These are phyloP conservation scores for Coniosporium tulheliwenetii DNA, from an alignment of 2,329 filamentous ascomycete genomes.

Conservation along the genomic window DNA sequence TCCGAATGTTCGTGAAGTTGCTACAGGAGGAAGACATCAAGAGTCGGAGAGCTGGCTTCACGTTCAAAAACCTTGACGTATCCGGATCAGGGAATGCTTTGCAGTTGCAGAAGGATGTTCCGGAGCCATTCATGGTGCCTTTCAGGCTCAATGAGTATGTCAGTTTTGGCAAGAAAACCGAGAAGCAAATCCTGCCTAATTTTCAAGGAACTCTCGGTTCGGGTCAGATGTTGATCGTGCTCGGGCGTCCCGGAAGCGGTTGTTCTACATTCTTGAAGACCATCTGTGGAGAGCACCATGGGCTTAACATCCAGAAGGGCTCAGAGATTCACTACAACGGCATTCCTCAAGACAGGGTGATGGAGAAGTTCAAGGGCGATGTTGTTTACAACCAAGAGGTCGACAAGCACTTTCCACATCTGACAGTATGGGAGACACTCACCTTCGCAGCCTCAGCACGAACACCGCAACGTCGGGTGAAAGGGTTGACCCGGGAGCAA, in stretches of 20 bases:
- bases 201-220: too few species aligned
- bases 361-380: slow-evolving; percentile 31
- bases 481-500: slow-evolving; percentile 23
- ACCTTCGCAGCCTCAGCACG: slow-evolving; percentile 39
- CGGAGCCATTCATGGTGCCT: too few species aligned
- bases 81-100: slow-evolving; percentile 51
- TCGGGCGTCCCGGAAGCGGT: slow-evolving; percentile 37
- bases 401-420: slow-evolving; percentile 38
- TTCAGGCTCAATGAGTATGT: too few species aligned
- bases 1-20: slow-evolving; percentile 31
- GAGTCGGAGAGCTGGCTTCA: slow-evolving; percentile 40
- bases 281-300: slow-evolving; percentile 43
- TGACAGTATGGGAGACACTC: slow-evolving; percentile 41
- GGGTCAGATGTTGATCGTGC: slow-evolving; percentile 28
- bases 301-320: slow-evolving; percentile 34
- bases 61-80: slow-evolving; percentile 50
- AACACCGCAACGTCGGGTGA: slow-evolving; percentile 26
- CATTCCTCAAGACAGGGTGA: slow-evolving; percentile 23
- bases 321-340: slow-evolving; percentile 49
- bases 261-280: slow-evolving; percentile 51
- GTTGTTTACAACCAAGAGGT: slow-evolving; percentile 30
- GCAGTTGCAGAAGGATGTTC: too few species aligned
- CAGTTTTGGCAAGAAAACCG: too few species aligned
- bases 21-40: slow-evolving; percentile 41
- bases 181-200: too few species aligned